Evolutionary conservation across 1,139 yeast genomes (phyloP).

Genomic region (Citeromyces hawaiiensis): DNA sequence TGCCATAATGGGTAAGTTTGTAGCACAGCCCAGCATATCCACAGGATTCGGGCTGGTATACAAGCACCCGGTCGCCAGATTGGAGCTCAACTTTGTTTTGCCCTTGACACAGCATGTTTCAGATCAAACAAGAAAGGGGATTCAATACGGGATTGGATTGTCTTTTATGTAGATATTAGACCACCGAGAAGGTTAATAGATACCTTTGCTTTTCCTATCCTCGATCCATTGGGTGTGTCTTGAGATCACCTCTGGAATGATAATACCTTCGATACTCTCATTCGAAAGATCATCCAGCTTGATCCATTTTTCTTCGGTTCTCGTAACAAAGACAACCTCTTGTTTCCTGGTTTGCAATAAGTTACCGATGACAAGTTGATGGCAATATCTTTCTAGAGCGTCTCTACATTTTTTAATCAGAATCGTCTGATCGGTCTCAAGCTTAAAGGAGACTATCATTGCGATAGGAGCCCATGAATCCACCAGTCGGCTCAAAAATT

Average conservation of each 20-base stretch:
- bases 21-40: slow-evolving; percentile 2
- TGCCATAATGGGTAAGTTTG: neutral
- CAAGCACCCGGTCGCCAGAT: slow-evolving; percentile 81
- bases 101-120: slow-evolving; percentile 56
- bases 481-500: slow-evolving; percentile 75
- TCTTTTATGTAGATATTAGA: slow-evolving; percentile 46
- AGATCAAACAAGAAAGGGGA: slow-evolving; percentile 69
- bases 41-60: slow-evolving; percentile 66
- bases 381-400: slow-evolving; percentile 77
- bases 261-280: slow-evolving; percentile 46
- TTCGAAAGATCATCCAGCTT: slow-evolving; percentile 29
- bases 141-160: slow-evolving; percentile 88
- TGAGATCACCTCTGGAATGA: slow-evolving; percentile 61
- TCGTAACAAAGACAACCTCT: slow-evolving; percentile 78
- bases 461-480: slow-evolving; percentile 94
- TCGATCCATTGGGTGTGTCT: slow-evolving; percentile 52
- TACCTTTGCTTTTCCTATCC: slow-evolving; percentile 7
- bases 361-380: slow-evolving; percentile 92
- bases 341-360: slow-evolving; percentile 76
- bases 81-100: slow-evolving; percentile 76
- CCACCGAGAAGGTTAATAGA: neutral
- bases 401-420: slow-evolving; percentile 62
- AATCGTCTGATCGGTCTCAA: slow-evolving; percentile 74
- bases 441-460: slow-evolving; percentile 87
- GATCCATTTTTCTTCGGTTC: slow-evolving; percentile 36